Evolutionary conservation across 1,284 basidiomycete species (phyloP).

Genomic region (Heterobasidion occidentale): DNA sequence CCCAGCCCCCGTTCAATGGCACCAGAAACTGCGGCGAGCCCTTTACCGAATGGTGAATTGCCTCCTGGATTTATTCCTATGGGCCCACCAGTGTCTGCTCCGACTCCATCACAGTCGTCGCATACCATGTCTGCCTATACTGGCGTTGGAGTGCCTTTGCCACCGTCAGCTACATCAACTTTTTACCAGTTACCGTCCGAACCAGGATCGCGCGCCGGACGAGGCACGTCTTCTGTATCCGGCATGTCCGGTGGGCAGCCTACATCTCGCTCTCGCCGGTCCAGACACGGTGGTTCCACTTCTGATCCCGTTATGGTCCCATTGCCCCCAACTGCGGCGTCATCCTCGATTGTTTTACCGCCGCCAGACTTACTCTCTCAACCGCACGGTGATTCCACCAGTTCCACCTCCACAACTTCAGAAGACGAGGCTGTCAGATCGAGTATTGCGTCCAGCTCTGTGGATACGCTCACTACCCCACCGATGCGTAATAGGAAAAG

Average conservation of each 20-base stretch:
- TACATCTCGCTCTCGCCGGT: background rate
- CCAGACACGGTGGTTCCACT: background rate
- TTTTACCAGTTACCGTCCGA: background rate
- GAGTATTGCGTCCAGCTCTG: conserved; percentile 14
- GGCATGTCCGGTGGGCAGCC: background rate
- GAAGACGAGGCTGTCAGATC: conserved; percentile 18
- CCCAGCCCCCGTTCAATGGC: background rate
- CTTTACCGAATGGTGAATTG: conserved; percentile 14
- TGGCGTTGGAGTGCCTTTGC: background rate
- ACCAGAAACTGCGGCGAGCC: conserved; percentile 7
- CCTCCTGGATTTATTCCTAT: conserved; percentile 24
- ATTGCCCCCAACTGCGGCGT: background rate
- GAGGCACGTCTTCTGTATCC: background rate
- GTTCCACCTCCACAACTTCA: conserved; percentile 8
- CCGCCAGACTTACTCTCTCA: background rate
- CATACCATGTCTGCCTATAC: background rate
- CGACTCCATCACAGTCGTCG: conserved; percentile 7
- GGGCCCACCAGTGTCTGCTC: conserved; percentile 14
- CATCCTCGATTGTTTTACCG: background rate
- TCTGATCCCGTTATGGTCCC: background rate
- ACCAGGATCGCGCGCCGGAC: background rate
- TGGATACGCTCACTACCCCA: conserved; percentile 19
- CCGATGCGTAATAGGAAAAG: conserved; percentile 8
- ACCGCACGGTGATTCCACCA: conserved; percentile 9
- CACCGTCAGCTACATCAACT: background rate